These are phyloP conservation scores for Stagonosporopsis cucurbitacearum DNA, from an alignment of 2,329 filamentous ascomycete species.

Conservation along the genomic window DNA sequence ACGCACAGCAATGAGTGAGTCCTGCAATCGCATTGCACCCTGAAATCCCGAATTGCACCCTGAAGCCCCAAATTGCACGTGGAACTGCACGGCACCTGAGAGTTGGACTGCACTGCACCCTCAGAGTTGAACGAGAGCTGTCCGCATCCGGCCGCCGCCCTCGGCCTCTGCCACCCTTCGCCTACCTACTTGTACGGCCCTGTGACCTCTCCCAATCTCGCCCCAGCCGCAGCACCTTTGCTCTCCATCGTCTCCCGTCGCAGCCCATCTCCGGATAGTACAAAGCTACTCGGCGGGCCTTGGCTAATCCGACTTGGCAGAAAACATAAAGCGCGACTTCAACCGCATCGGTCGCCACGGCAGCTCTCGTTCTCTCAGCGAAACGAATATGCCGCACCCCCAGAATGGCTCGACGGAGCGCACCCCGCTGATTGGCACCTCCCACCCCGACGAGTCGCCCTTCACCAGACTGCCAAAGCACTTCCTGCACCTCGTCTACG, in stretches of 20 bases:
- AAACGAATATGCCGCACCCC: slow-evolving; percentile 31
- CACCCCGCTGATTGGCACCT: slow-evolving; percentile 39
- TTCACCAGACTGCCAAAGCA: slow-evolving; percentile 40
- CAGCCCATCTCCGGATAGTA: slow-evolving; percentile 6
- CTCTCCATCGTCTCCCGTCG: slow-evolving; percentile 2
- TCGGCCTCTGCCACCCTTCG: slow-evolving; percentile 1
- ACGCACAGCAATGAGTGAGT: slow-evolving; percentile 21
- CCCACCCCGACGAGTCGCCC: slow-evolving; percentile 32
- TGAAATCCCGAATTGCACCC: too few relatives aligned
- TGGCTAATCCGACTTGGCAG: slow-evolving; percentile 40
- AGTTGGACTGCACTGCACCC: too few relatives aligned
- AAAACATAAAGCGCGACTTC: slow-evolving; percentile 45
- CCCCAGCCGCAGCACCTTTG: slow-evolving; percentile 9
- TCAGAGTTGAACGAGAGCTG: too few relatives aligned
- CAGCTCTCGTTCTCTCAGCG: slow-evolving; percentile 19
- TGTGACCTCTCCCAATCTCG: slow-evolving; percentile 5
- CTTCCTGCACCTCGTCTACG: slow-evolving; percentile 49
- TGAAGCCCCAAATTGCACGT: too few relatives aligned
- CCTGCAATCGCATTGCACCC: slow-evolving; percentile 1
- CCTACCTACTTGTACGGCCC: background rate
- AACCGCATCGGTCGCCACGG: slow-evolving; percentile 36
- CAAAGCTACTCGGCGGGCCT: slow-evolving; percentile 17
- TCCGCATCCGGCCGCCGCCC: slow-evolving; percentile 14
- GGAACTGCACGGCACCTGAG: too few relatives aligned
- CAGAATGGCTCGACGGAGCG: slow-evolving; percentile 40